Evolutionary conservation across 192 early-diverging fungal species (phyloP), one percentile per base, ranked within the genome.

Genomic region (Phlyctochytrium bullatum): DNA sequence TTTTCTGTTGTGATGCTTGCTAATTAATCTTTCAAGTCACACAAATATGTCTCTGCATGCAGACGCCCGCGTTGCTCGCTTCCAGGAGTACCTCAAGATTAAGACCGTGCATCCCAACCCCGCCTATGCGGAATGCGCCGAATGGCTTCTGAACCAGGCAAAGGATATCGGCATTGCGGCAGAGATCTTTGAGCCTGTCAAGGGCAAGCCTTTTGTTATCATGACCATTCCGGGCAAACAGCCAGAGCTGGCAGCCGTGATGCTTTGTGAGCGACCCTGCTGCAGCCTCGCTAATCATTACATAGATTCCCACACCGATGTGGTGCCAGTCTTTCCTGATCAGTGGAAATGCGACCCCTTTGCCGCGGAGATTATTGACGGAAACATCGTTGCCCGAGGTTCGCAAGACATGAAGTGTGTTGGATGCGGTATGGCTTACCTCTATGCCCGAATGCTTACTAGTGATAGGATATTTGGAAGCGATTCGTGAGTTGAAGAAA

Each of bases 381-480:
- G 89, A 16, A 72, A 84, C 53, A 93, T 95, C 68, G 76, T 87
- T 66, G 93, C 91, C n/a, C 88, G 92, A 36, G 92, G 69, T 17
- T 69, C 93, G 14, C 91, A 93, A 73, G 93, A 95, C 69, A 95
- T 95, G 93, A 95, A 95, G 76, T 92, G 92, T 72, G 91, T 92
- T 52, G 91, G 91, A 12, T 77, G 67, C 60, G 84, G n/a, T n/a
- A n/a, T n/a, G n/a, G n/a, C n/a, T n/a, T n/a, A n/a, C n/a, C n/a
- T n/a, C n/a, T n/a, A n/a, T n/a, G n/a, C n/a, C n/a, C n/a, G n/a
- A n/a, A n/a, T n/a, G n/a, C n/a, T n/a, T n/a, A n/a, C n/a, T n/a
- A n/a, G n/a, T n/a, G n/a, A n/a, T n/a, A n/a, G n/a, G 86, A 36
- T 93, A 95, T 76, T 78, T 95, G 36, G 93, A 95, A 74, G 90